Evolutionary conservation across 805 yeast genomes (phyloP).

Genomic region (Lipomyces yamanashiensis): DNA sequence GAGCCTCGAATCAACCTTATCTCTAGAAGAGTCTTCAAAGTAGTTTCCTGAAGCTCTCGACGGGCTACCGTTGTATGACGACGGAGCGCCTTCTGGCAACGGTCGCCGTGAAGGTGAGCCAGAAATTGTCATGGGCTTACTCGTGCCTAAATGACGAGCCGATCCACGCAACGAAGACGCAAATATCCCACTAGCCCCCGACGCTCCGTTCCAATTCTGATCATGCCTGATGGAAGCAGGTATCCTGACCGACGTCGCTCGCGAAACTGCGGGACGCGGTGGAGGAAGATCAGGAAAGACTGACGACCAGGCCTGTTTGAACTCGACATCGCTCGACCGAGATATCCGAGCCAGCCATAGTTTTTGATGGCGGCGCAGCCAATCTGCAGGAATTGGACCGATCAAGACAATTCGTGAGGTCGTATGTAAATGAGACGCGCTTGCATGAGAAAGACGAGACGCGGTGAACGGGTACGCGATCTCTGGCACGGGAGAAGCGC

Average conservation of each 20-base stretch:
- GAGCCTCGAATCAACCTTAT: not conserved
- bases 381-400: constrained; percentile 63
- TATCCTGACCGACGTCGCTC: constrained; percentile 3
- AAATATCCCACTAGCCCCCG: not conserved
- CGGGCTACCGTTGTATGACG: constrained; percentile 2
- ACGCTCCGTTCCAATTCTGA: not conserved
- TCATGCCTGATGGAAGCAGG: constrained; percentile 7
- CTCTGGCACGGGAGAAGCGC: not conserved
- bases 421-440: constrained; percentile 54
- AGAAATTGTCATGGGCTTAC: not conserved
- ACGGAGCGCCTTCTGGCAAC: not conserved
- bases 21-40: not conserved
- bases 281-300: constrained; percentile 28
- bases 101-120: constrained; percentile 14
- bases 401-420: constrained; percentile 55
- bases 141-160: not conserved
- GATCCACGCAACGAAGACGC: constrained; percentile 8
- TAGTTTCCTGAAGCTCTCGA: not conserved
- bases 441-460: constrained; percentile 59
- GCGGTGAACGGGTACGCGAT: constrained; percentile 59
- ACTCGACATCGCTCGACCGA: constrained; percentile 22
- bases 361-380: constrained; percentile 52
- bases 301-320: constrained; percentile 36
- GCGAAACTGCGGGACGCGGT: constrained; percentile 21
- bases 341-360: constrained; percentile 34